phyloP scores from a whole-genome alignment of 352 stramenopile species.

The Thraustochytrium striatum region DNA sequence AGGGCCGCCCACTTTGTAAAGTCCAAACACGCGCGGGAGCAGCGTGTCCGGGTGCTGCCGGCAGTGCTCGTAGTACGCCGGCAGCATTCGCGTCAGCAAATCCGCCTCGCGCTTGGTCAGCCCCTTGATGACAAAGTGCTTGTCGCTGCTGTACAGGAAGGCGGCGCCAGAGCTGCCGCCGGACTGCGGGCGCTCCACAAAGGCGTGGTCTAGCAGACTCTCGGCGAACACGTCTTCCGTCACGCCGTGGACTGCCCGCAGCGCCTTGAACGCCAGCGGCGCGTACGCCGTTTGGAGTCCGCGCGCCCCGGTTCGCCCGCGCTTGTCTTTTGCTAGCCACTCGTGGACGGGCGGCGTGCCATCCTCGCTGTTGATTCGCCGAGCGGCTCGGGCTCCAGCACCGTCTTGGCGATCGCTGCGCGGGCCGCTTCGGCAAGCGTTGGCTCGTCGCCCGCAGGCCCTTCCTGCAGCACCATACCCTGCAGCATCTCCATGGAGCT shows the following conservation, averaged over 20 bases:
- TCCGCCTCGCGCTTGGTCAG: slow-evolving; percentile 25
- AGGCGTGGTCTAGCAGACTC: slow-evolving; percentile 37
- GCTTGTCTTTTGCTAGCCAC: neutral
- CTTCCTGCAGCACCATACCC: too few relatives aligned
- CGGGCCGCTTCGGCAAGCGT: neutral
- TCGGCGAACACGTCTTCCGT: slow-evolving; percentile 33
- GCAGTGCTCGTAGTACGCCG: slow-evolving; percentile 6
- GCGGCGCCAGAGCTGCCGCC: slow-evolving; percentile 19
- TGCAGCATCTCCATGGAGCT: neutral
- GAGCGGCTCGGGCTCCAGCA: slow-evolving; percentile 1
- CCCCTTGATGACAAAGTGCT: slow-evolving; percentile 45
- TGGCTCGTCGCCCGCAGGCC: too few relatives aligned
- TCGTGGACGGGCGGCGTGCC: neutral
- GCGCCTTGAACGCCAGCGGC: slow-evolving; percentile 13
- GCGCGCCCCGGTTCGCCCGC: neutral
- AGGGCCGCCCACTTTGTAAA: slow-evolving; percentile 28
- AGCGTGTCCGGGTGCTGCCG: slow-evolving; percentile 17
- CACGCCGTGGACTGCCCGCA: slow-evolving; percentile 21
- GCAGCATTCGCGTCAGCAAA: slow-evolving; percentile 12
- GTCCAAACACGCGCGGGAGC: slow-evolving; percentile 20
- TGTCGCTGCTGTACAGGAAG: slow-evolving; percentile 32
- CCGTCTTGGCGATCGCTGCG: neutral
- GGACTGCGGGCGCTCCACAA: neutral
- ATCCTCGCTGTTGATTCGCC: neutral
- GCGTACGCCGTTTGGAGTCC: slow-evolving; percentile 25